These are phyloP conservation scores for Eryngium alpinum DNA, from an alignment of 140 eudicot genomes.

Conservation along the genomic window DNA sequence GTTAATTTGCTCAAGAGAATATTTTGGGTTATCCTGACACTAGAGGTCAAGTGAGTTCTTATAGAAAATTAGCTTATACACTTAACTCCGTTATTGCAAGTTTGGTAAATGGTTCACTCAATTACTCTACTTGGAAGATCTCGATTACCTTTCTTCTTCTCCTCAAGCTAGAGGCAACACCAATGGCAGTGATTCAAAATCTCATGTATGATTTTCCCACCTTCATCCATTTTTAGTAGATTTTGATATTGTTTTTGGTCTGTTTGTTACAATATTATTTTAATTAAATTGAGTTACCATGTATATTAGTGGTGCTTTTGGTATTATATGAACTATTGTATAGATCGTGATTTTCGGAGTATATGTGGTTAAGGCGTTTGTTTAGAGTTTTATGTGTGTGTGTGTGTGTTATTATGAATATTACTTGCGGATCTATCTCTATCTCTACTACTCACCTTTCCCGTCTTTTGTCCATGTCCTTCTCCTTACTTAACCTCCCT, in stretches of 20 bases:
- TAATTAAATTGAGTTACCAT: no score
- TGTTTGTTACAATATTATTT: no score
- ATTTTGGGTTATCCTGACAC: slow-evolving; percentile 93
- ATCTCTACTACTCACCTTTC: slow-evolving; percentile 13
- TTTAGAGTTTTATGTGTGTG: no score
- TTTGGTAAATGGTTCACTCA: no score
- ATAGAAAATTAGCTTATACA: not conserved
- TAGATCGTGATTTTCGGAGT: no score
- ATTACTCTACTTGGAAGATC: no score
- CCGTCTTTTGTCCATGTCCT: slow-evolving; percentile 42
- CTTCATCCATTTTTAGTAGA: not conserved
- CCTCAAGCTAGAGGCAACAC: slow-evolving; percentile 27
- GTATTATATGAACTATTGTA: no score
- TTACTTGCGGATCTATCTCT: slow-evolving; percentile 27
- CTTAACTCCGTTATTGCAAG: no score
- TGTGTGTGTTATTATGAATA: no score
- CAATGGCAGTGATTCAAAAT: slow-evolving; percentile 51
- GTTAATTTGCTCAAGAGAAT: slow-evolving; percentile 92
- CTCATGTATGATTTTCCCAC: slow-evolving; percentile 32
- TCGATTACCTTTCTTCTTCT: slow-evolving; percentile 30
- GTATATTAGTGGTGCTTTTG: no score
- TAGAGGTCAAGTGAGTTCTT: slow-evolving; percentile 63
- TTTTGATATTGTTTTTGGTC: not conserved
- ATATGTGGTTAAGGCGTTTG: no score
- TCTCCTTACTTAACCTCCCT: slow-evolving; percentile 63